A percentile compares a stretch with the other conserved stretches of the same genome.
phyloP scores from a whole-genome alignment of 768 basidiomycete species.

The Leccinum longicurvipes region DNA sequence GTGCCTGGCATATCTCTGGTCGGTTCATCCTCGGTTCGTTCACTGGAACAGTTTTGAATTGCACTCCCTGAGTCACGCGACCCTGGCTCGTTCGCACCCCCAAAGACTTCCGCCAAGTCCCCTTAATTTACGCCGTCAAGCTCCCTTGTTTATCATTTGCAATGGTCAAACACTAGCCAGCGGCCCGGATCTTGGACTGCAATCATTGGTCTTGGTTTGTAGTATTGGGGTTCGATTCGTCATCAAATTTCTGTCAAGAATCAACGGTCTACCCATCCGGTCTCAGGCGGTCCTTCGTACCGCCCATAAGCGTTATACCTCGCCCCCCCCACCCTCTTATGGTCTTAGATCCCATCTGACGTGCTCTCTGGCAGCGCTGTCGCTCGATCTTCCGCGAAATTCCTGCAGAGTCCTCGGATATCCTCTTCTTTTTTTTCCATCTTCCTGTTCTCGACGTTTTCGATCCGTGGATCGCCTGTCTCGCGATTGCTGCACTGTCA shows the following conservation, averaged over 20 bases:
- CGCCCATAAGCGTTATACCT: conserved; percentile 1
- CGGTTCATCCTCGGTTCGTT: neutral
- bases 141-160: neutral
- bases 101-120: neutral
- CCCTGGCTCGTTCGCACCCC: neutral
- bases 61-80: too few relatives aligned
- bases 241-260: conserved; percentile 1
- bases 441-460: conserved; percentile 43
- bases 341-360: neutral
- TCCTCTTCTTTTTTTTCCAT: conserved; percentile 37
- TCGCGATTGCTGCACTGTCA: conserved; percentile 53
- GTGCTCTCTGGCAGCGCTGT: conserved; percentile 40
- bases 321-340: neutral
- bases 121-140: neutral
- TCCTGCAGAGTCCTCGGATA: conserved; percentile 49
- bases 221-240: neutral
- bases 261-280: neutral
- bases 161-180: conserved; percentile 1
- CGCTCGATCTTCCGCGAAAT: conserved; percentile 52
- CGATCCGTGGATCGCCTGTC: conserved; percentile 53
- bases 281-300: conserved; percentile 6
- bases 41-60: neutral
- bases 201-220: neutral
- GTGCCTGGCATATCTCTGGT: neutral
- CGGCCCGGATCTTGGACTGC: neutral